A percentile compares a stretch with the other conserved stretches of the same genome.
These are phyloP conservation scores for Talaromyces sp. DNA, from an alignment of 2,329 filamentous ascomycete genomes.

Conservation along the genomic window DNA sequence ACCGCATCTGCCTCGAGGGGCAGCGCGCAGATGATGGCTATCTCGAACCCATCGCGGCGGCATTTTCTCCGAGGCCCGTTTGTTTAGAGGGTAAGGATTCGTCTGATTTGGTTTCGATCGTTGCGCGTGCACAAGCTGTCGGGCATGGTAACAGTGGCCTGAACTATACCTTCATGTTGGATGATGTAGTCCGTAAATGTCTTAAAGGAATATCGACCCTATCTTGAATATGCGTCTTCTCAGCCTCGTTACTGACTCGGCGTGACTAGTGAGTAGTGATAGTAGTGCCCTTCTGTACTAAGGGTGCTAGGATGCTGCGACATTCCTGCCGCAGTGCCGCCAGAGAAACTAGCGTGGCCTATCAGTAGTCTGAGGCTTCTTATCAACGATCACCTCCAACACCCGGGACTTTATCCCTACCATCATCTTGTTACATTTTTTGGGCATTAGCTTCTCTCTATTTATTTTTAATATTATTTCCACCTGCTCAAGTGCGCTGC, in stretches of 20 bases:
- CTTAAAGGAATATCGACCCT: neutral
- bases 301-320: too few species aligned
- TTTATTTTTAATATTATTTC: slow-evolving; percentile 2
- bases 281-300: too few species aligned
- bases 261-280: slow-evolving; percentile 1
- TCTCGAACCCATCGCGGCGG: neutral
- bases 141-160: neutral
- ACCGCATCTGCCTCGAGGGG: neutral
- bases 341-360: neutral
- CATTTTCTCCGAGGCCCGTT: neutral
- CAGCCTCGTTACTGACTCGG: neutral
- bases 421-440: neutral
- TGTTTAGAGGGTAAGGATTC: neutral
- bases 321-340: neutral
- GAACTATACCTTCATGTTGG: neutral
- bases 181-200: neutral
- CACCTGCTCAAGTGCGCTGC: neutral
- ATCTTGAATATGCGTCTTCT: neutral
- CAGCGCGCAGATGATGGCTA: neutral
- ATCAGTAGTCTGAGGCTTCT: neutral
- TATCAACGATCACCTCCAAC: neutral
- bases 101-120: neutral
- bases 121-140: neutral
- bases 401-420: neutral
- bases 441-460: neutral